Evolutionary conservation across 768 basidiomycete species (phyloP), one percentile per base, ranked within the genome.

Genomic region (Lepiota subincarnata): DNA sequence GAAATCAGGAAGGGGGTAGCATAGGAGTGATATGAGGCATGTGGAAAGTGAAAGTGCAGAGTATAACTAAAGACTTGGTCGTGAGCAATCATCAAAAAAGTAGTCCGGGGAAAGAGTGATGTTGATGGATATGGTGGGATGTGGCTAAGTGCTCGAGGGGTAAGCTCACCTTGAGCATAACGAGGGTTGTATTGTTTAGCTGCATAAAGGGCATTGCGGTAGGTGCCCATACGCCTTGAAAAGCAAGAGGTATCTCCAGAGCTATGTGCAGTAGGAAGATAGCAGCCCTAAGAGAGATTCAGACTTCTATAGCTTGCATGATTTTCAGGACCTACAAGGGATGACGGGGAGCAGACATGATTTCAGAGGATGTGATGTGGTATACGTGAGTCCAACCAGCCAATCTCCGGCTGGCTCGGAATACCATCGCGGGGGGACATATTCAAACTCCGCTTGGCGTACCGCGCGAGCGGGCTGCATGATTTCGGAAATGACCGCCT

Each of bases 241-340:
- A 67, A 2, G 84, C 89, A 18, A 93, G 64, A 0, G 91, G 91
- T 4, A 81, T 76, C 65, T 93, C 91, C 52, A 92, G 72, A 4
- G 85, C 87, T 60, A 90, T 80, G 61, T 93, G 91, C 24, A 92
- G 69, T 36, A 93, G 73, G 68, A 92, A 93, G 1, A 91, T 76
- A 16, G 71, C 68, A 3, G 89, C 67, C 14, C 70, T 66, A 39
- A 37, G 36, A 14, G 11, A 18, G 11, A 44, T 24, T 35, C 2
- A 41, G 49, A 11, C 6, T 8, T 5, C 1, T 4, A 14, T 20
- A n/a, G 28, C 19, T 40, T 24, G 19, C 10, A 6, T n/a, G 26
- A 36, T 26, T 39, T 14, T 13, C 12, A 26, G 12, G 13, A 40
- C 45, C 38, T 16, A 36, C 42, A 39, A 14, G 18, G 48, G 52